Percentiles rank a stretch among this genome's conserved stretches.
Conservation (phyloP, 441 rosid genomes). For the Lepidium campestre region DNA sequence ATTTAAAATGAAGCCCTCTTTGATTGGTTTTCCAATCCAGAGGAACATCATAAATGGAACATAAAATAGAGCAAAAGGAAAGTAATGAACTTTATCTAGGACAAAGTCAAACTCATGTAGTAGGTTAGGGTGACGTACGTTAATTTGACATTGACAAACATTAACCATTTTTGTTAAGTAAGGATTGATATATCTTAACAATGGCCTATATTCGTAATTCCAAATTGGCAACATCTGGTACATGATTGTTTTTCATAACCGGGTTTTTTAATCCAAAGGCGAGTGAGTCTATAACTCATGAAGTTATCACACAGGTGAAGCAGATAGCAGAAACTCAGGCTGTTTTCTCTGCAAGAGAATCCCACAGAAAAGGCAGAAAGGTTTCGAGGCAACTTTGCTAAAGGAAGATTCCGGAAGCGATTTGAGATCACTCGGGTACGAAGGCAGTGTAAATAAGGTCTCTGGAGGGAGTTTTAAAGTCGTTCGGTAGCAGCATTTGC, state of each 20-base stretch:
- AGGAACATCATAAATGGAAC: too few species aligned
- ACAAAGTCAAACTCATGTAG: too few species aligned
- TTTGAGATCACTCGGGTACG: slow-evolving; percentile 38
- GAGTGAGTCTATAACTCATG: not conserved
- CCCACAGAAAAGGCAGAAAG: slow-evolving; percentile 83
- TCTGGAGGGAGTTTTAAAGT: slow-evolving; percentile 49
- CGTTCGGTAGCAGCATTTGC: slow-evolving; percentile 77
- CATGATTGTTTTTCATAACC: not conserved
- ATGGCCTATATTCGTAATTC: not conserved
- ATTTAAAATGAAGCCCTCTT: too few species aligned
- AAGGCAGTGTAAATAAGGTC: slow-evolving; percentile 42
- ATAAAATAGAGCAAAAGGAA: too few species aligned
- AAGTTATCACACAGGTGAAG: slow-evolving; percentile 49
- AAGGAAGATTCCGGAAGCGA: slow-evolving; percentile 24
- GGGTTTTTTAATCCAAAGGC: not conserved
- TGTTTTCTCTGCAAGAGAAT: slow-evolving; percentile 70
- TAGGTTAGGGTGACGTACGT: too few species aligned
- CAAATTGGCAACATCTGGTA: not conserved
- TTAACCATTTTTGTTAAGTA: not conserved
- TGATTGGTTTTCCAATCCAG: too few species aligned
- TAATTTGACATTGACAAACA: not conserved
- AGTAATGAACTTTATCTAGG: too few species aligned
- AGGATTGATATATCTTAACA: not conserved
- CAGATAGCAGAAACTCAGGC: slow-evolving; percentile 76
- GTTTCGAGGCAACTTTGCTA: slow-evolving; percentile 35